Conservation (phyloP, 106 monocot genomes). For the Phalaenopsis aphrodite region DNA sequence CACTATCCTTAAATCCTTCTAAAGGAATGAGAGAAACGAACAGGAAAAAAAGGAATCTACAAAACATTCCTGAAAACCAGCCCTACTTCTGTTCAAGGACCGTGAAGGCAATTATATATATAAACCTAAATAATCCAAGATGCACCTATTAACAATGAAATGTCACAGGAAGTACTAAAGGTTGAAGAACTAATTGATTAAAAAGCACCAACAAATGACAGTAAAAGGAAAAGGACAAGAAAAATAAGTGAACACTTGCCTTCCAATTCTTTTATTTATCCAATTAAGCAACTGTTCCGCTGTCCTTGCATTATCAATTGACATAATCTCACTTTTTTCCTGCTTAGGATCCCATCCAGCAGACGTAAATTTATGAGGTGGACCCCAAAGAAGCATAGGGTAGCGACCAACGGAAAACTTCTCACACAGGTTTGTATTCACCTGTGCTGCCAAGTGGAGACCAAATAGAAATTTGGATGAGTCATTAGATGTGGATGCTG, state of each 20-base stretch:
- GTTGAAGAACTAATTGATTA: background rate
- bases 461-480: background rate
- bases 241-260: constrained; percentile 26
- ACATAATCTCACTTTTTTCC: constrained; percentile 52
- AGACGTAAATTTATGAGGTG: constrained; percentile 52
- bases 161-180: background rate
- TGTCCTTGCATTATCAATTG: constrained; percentile 78
- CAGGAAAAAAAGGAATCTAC: background rate
- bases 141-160: background rate
- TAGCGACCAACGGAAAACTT: constrained; percentile 74
- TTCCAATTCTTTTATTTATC: constrained; percentile 83
- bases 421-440: constrained; percentile 70
- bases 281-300: constrained; percentile 72
- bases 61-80: background rate
- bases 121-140: background rate
- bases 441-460: constrained; percentile 62
- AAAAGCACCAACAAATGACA: background rate
- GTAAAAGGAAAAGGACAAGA: background rate
- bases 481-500: background rate
- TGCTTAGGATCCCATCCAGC: constrained; percentile 57
- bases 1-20: background rate
- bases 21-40: background rate
- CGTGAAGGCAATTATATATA: background rate
- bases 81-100: background rate
- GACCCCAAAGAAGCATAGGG: constrained; percentile 83